Evolutionary conservation across 2,329 filamentous ascomycete species (phyloP).

Genomic region (Alternaria alternata): DNA sequence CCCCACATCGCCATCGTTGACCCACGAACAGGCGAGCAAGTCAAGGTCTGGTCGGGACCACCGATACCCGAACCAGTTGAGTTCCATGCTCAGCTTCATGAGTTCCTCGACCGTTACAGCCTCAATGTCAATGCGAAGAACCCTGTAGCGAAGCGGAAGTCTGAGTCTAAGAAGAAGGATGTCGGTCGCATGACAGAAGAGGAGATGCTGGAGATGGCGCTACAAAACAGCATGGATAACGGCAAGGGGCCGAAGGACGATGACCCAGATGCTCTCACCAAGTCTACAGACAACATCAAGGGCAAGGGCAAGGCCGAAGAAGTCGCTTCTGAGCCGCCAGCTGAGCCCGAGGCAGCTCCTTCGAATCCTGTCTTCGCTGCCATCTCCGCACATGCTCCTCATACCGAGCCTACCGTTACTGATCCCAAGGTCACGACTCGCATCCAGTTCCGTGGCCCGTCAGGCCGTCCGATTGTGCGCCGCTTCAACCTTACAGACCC

Average conservation of each 20-base stretch:
- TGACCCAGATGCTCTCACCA: conserved; percentile 90
- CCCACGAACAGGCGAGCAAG: conserved; percentile 92
- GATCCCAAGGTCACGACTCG: conserved; percentile 78
- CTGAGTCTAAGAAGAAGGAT: conserved; percentile 74
- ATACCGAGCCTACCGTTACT: conserved; percentile 75
- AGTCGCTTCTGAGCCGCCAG: conserved; percentile 23
- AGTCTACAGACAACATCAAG: conserved; percentile 66
- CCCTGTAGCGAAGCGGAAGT: conserved; percentile 81
- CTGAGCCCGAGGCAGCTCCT: conserved; percentile 19
- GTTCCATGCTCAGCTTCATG: conserved; percentile 89
- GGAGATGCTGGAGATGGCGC: conserved; percentile 93
- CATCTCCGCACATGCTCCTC: conserved; percentile 76
- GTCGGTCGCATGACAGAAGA: conserved; percentile 93
- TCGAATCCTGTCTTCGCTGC: conserved; percentile 65
- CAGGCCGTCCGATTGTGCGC: conserved; percentile 83
- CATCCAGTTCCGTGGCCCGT: conserved; percentile 80
- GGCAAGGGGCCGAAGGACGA: conserved; percentile 64
- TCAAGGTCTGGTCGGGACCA: conserved; percentile 92
- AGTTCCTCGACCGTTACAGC: conserved; percentile 97
- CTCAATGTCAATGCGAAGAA: conserved; percentile 89
- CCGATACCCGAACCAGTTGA: conserved; percentile 79
- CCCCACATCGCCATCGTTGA: conserved; percentile 97
- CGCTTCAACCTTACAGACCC: conserved; percentile 80
- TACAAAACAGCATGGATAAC: conserved; percentile 83
- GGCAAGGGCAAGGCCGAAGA: conserved; percentile 52